phyloP scores from a whole-genome alignment of 2,329 filamentous ascomycete species.

The Trichoderma cornu-damae region DNA sequence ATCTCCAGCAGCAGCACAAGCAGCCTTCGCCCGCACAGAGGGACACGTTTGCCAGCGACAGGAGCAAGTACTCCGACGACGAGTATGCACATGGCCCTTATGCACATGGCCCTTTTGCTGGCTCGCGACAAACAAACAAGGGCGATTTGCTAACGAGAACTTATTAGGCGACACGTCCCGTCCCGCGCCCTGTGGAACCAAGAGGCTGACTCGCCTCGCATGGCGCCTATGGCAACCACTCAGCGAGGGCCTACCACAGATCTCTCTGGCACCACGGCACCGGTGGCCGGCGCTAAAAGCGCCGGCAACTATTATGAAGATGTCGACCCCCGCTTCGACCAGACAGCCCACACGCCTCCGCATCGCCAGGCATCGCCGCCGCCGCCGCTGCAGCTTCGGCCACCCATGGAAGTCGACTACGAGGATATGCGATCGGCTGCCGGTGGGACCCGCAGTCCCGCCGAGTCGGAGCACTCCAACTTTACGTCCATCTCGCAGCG shows the following conservation, averaged over 20 bases:
- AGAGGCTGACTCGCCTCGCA: constrained; percentile 39
- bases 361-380: constrained; percentile 19
- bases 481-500: constrained; percentile 91
- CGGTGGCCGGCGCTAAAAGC: constrained; percentile 30
- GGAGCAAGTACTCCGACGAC: constrained; percentile 68
- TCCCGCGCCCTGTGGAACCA: constrained; percentile 52
- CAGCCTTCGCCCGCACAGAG: constrained; percentile 32
- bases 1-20: constrained; percentile 60
- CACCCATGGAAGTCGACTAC: constrained; percentile 43
- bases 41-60: constrained; percentile 56
- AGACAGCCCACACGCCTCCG: constrained; percentile 26
- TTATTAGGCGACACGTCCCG: constrained; percentile 50
- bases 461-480: constrained; percentile 71
- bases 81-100: constrained; percentile 53
- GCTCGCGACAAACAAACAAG: too few relatives aligned
- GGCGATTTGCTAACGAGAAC: neutral
- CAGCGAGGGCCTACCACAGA: constrained; percentile 32
- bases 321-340: constrained; percentile 74
- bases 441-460: constrained; percentile 60
- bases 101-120: constrained; percentile 20
- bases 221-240: constrained; percentile 42
- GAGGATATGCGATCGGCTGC: constrained; percentile 56
- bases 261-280: constrained; percentile 33
- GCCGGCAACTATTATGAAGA: constrained; percentile 77
- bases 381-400: constrained; percentile 17